A percentile compares a stretch with the other conserved stretches of the same genome.
Conservation (phyloP, 495 filamentous ascomycete genomes). For the Hypoxylon crocopeplum region DNA sequence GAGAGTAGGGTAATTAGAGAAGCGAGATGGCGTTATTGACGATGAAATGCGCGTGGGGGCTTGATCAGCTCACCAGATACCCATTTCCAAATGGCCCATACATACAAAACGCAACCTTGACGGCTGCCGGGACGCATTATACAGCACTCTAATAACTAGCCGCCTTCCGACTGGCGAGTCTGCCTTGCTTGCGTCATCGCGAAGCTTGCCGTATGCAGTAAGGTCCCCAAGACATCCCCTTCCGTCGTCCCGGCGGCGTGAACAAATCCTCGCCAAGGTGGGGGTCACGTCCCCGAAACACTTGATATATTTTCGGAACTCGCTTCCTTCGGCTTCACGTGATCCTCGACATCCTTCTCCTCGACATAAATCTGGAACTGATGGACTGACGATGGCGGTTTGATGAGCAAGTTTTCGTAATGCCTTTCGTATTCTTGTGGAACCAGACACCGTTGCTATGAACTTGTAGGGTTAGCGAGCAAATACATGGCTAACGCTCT, state of each 20-base stretch:
- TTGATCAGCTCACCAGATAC: constrained; percentile 11
- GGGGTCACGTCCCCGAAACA: constrained; percentile 11
- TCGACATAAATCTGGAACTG: background rate
- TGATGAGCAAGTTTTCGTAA: constrained; percentile 13
- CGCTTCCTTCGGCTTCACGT: constrained; percentile 21
- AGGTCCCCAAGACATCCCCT: constrained; percentile 12
- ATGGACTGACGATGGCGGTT: background rate
- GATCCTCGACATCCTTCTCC: constrained; percentile 4
- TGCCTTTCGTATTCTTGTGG: background rate
- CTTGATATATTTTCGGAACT: constrained; percentile 31
- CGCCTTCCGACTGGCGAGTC: constrained; percentile 7
- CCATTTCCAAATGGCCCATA: constrained; percentile 30
- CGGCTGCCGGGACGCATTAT: constrained; percentile 19
- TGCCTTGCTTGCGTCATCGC: constrained; percentile 29
- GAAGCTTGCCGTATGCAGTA: constrained; percentile 25
- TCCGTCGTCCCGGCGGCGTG: constrained; percentile 28
- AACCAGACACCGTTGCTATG: too few species aligned
- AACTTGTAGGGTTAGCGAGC: too few species aligned
- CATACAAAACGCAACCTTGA: constrained; percentile 14
- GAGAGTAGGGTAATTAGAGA: background rate
- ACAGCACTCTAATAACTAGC: constrained; percentile 17
- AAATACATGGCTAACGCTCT: too few species aligned
- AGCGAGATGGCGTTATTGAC: constrained; percentile 20
- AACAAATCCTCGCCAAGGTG: constrained; percentile 31
- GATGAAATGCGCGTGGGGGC: constrained; percentile 15